Base-by-base conservation (phyloP, 768 basidiomycete species). In the Boletellus emodensis region DNA sequence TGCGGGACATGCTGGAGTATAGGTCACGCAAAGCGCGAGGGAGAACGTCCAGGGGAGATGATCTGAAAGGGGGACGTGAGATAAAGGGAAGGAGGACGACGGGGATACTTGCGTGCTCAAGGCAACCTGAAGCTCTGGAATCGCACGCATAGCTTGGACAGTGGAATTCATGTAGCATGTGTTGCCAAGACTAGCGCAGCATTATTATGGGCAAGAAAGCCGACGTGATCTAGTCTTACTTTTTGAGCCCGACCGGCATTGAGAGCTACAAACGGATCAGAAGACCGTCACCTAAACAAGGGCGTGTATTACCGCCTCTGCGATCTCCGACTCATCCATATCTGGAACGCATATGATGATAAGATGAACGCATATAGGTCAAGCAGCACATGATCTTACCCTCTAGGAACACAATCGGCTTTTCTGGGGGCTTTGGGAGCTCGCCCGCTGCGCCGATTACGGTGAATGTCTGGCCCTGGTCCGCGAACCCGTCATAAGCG, bases 121-220 rank as follows among this genome's bases (percentile, higher is more conserved):
- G 0, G 90, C 88, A 1, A 75, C 65, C 61, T 88, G 85, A 5
- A 99, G 78, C 59, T 96, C 93, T 2, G 94, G 94, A 44, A 99
- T 86, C 4, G 90, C 84, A 20, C 92, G 87, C 54, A 99, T 78
- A n/a, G 89, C 85, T 72, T 99, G 96, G 1, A 98, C 75, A 2
- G 90, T 92, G 1, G 96, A 84, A 64, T 95, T 98, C 87, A 97
- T 92, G 71, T 99, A 99, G 62, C 95, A 97, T 0, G 94, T 97
- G 64, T 97, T 97, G 33, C 95, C 94, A 34, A 94, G 72, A 61
- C 81, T 83, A 15, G 44, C 14, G 14, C 20, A 36, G 36, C 4
- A 43, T 56, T 49, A 44, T 36, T 10, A 40, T 24, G 32, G 9
- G 20, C 26, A 24, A 46, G 20, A 14, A 30, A 7, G 13, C 1